Evolutionary conservation across 2,329 filamentous ascomycete genomes (phyloP).

Genomic region (Sclerotiophoma versabilis): DNA sequence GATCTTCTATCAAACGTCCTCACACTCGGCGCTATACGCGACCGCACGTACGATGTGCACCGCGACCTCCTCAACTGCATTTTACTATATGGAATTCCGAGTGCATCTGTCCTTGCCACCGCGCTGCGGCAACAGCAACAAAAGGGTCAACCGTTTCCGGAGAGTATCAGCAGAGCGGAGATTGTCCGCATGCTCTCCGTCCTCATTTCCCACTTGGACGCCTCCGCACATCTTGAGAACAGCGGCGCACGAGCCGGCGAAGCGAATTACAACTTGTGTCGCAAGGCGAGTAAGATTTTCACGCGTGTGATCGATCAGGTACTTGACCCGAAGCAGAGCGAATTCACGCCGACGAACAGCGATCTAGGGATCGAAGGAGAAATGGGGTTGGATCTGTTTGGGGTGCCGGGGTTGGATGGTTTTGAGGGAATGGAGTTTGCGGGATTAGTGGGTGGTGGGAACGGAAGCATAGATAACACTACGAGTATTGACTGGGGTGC

Average conservation of each 20-base stretch:
- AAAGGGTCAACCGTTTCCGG: conserved; percentile 39
- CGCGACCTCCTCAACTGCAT: conserved; percentile 40
- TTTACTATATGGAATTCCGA: conserved; percentile 40
- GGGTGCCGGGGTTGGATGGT: conserved; percentile 36
- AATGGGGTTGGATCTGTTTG: conserved; percentile 29
- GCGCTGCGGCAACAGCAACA: conserved; percentile 39
- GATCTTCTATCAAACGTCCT: conserved; percentile 40
- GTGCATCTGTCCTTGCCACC: conserved; percentile 37
- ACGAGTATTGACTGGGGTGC: conserved; percentile 34
- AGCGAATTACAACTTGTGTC: conserved; percentile 45
- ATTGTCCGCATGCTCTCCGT: conserved; percentile 52
- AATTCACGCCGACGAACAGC: conserved; percentile 21
- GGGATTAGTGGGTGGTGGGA: conserved; percentile 21
- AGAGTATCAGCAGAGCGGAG: conserved; percentile 37
- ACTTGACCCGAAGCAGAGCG: conserved; percentile 30
- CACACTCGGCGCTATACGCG: conserved; percentile 37
- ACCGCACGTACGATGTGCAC: conserved; percentile 42
- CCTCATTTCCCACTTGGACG: conserved; percentile 50
- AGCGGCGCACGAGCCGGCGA: conserved; percentile 43
- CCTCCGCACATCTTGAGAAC: conserved; percentile 36
- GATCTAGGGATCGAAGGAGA: conserved; percentile 24
- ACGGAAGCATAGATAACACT: conserved; percentile 3
- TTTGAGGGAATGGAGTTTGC: conserved; percentile 41
- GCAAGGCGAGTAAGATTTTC: conserved; percentile 40
- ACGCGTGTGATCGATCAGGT: conserved; percentile 42